Percentiles rank a stretch among this genome's conserved stretches.
These are phyloP conservation scores for Fusarium ramigenum DNA, from an alignment of 2,329 filamentous ascomycete genomes.

Conservation along the genomic window DNA sequence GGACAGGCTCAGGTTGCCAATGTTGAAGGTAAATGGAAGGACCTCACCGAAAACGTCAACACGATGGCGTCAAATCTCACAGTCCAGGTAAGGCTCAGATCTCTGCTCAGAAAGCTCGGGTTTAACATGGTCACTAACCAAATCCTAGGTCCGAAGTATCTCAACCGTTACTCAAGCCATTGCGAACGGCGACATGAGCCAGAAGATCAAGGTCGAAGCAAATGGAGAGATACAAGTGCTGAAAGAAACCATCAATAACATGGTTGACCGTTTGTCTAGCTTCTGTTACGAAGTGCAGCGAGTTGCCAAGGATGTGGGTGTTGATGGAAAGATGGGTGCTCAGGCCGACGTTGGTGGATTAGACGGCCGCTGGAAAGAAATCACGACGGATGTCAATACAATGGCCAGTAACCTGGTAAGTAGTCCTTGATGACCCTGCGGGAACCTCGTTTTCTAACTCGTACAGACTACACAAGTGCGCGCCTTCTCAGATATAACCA, in stretches of 20 bases:
- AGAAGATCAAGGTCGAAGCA: conserved; percentile 94
- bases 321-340: conserved; percentile 98
- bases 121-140: conserved; percentile 1
- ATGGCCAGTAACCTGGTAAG: conserved; percentile 77
- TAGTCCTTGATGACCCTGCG: neutral
- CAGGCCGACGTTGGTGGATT: conserved; percentile 95
- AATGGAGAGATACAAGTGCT: conserved; percentile 93
- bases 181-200: conserved; percentile 93
- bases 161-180: conserved; percentile 95
- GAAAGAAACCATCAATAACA: conserved; percentile 98
- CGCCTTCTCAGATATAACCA: conserved; percentile 98
- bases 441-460: neutral
- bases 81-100: conserved; percentile 60
- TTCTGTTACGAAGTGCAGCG: conserved; percentile 97
- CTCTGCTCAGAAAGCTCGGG: neutral
- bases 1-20: conserved; percentile 94
- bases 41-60: conserved; percentile 91
- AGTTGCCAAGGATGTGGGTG: conserved; percentile 94
- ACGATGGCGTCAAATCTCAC: conserved; percentile 76
- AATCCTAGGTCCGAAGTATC: conserved; percentile 79
- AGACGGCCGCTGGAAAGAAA: conserved; percentile 96
- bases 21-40: conserved; percentile 98
- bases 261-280: conserved; percentile 93
- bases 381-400: conserved; percentile 95
- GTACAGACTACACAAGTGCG: conserved; percentile 93